Percentiles rank a stretch among this genome's conserved stretches.
Conservation (phyloP, 345 rosid genomes). For the Populus nigra region DNA sequence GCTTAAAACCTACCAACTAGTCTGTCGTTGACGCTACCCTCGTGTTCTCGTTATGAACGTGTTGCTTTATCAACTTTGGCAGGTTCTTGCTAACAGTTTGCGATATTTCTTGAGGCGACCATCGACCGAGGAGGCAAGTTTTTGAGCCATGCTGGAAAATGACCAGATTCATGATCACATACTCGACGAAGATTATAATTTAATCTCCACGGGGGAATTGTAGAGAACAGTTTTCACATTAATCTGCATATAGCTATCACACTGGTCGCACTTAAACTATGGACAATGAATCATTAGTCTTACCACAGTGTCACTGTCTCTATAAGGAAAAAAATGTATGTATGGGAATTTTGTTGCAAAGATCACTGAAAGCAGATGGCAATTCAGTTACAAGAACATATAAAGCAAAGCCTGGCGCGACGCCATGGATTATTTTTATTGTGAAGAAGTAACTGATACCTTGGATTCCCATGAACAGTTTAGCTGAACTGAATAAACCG, state of each 20-base stretch:
- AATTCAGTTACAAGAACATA: background rate
- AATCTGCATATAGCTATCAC: background rate
- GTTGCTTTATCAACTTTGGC: conserved; percentile 15
- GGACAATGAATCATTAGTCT: background rate
- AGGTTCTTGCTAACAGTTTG: conserved; percentile 77
- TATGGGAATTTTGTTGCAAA: background rate
- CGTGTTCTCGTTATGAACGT: background rate
- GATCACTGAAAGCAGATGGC: background rate
- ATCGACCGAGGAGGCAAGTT: conserved; percentile 68
- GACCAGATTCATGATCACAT: background rate
- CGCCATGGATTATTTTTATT: background rate
- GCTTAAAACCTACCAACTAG: background rate
- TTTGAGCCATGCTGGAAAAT: conserved; percentile 37
- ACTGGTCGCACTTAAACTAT: background rate
- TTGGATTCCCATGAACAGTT: too few relatives aligned
- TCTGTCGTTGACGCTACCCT: background rate
- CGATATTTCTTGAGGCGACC: conserved; percentile 83
- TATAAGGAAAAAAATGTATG: too few relatives aligned
- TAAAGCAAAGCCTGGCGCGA: background rate
- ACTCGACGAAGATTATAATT: background rate
- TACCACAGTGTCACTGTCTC: background rate
- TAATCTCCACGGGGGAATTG: background rate
- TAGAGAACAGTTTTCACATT: background rate
- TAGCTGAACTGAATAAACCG: too few relatives aligned
- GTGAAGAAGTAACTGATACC: background rate